Evolutionary conservation across 2,329 filamentous ascomycete genomes (phyloP).

Genomic region (Botrytis cinerea): DNA sequence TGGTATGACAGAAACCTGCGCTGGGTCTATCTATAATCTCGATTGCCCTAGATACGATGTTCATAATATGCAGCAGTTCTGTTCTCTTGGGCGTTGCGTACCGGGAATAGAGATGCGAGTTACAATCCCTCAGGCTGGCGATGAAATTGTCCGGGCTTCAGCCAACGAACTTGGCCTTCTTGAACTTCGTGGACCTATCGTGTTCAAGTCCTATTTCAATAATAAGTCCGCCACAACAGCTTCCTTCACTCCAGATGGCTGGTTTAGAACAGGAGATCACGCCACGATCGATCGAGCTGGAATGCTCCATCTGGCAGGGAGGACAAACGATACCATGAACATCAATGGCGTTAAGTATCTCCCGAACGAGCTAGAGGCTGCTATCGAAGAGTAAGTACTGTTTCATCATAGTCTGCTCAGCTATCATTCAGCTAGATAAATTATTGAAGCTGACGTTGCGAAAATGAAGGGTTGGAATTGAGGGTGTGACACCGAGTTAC

Average conservation of each 20-base stretch:
- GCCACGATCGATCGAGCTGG: neutral
- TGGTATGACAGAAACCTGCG: too few species aligned
- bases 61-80: neutral
- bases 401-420: too few species aligned
- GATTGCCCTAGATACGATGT: too few species aligned
- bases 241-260: neutral
- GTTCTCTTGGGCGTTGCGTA: neutral
- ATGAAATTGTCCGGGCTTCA: neutral
- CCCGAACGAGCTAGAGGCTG: neutral
- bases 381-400: neutral
- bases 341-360: neutral
- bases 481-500: neutral
- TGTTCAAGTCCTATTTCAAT: neutral
- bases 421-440: too few species aligned
- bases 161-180: neutral
- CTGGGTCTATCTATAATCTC: too few species aligned
- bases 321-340: neutral
- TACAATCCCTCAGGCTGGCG: neutral
- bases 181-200: neutral
- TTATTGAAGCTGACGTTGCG: too few species aligned
- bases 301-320: neutral
- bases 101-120: neutral
- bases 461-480: neutral
- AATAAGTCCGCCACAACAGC: neutral
- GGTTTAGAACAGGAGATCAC: neutral